Evolutionary conservation across 768 basidiomycete species (phyloP), one percentile per base, ranked within the genome.

Genomic region (Porphyrellus cyaneotinctus): DNA sequence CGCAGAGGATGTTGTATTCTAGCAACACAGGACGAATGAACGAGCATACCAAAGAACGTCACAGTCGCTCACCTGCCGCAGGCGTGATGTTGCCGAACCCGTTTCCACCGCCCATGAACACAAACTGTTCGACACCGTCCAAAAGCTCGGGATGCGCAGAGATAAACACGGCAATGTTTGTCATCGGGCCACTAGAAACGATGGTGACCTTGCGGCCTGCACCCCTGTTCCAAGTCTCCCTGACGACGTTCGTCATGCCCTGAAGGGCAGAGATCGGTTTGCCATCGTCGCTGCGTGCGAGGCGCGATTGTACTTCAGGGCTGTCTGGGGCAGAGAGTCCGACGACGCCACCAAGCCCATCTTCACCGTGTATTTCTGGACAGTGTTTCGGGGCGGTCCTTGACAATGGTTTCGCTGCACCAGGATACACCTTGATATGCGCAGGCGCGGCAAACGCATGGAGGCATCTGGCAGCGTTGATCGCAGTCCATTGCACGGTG

Each of bases 31-130:
- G 36, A 35, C 8, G 18, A 20, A 45, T 50, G 20, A 43, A 15
- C 15, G 26, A 36, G 22, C 48, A 37, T 31, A 22, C 28, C 9
- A 32, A 47, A n/a, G 31, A 30, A 17, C 12, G 18, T 20, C 20
- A 15, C 23, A 4, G 13, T 52, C 3, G 54, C 70, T 41, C 51
- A 83, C 84, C 83, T 61, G 89, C 90, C 12, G 82, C 85, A 14
- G 91, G 74, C 9, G 87, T 85, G 30, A 85, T 75, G 62, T 94
- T 95, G 0, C 92, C 91, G 22, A 89, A 64, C 10, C 91, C 91
- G 26, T 91, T 84, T 3, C 83, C 91, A n/a, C 92, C 92, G 12
- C 92, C 92, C 92, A 95, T 95, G 62, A 91, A 77, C 14, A 82
- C 77, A 38, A 83, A 72, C 48, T 78, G 70, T 37, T 76, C 74